Evolutionary conservation across 2,329 filamentous ascomycete species (phyloP).

Genomic region (Colletotrichum cereale): DNA sequence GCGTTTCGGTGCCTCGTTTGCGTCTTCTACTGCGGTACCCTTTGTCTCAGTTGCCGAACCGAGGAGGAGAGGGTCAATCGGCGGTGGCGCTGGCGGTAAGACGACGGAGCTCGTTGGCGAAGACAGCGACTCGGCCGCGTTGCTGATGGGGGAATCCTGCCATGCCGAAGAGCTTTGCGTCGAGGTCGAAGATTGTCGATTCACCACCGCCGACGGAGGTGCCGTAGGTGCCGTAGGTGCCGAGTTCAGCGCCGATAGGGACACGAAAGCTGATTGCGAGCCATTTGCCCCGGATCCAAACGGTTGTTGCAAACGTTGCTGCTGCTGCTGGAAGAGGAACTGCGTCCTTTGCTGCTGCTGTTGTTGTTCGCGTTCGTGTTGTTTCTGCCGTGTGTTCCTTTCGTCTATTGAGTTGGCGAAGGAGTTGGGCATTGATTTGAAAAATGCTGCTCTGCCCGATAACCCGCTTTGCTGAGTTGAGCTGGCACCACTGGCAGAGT

Average conservation of each 20-base stretch:
- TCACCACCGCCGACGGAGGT: not conserved
- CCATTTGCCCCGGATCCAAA: too few relatives aligned
- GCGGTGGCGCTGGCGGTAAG: conserved; percentile 7
- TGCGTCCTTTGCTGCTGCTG: not conserved
- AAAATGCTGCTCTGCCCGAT: not conserved
- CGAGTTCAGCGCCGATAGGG: not conserved
- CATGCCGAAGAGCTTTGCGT: conserved; percentile 8
- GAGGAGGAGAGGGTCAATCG: conserved; percentile 16
- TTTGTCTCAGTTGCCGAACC: not conserved
- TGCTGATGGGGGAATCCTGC: conserved; percentile 18
- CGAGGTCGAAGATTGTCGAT: not conserved
- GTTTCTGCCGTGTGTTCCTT: not conserved
- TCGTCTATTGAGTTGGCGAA: not conserved
- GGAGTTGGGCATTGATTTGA: not conserved
- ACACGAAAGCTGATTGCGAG: not conserved
- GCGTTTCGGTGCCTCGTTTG: not conserved
- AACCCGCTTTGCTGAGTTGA: conserved; percentile 32
- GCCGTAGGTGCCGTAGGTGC: not conserved
- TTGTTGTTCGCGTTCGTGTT: not conserved
- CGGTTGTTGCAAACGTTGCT: conserved; percentile 4
- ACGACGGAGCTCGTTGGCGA: conserved; percentile 25
- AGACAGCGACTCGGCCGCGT: not conserved
- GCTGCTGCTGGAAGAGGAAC: not conserved
- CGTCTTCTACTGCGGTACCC: not conserved
- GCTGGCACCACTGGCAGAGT: conserved; percentile 1